Percentiles rank a stretch among this genome's conserved stretches.
Evolutionary conservation across 2,329 filamentous ascomycete species (phyloP).

Genomic region (Trichoderma atrobrunneum): DNA sequence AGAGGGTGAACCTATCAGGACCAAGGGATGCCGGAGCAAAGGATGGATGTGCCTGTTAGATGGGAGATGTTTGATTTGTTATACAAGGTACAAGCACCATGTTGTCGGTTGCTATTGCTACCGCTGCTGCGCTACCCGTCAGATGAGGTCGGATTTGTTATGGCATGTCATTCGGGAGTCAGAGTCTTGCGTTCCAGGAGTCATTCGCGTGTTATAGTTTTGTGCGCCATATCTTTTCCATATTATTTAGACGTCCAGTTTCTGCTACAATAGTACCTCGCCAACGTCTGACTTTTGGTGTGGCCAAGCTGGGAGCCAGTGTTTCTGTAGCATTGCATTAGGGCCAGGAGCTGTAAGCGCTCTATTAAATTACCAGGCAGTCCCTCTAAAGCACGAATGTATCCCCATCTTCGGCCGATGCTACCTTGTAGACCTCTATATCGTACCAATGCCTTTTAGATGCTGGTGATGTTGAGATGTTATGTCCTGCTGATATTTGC

Average conservation of each 20-base stretch:
- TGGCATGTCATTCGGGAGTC: conserved; percentile 25
- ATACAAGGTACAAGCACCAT: conserved; percentile 2
- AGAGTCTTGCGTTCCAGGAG: conserved; percentile 21
- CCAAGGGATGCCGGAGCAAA: conserved; percentile 73
- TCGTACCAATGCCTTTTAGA: background rate
- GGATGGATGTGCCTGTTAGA: conserved; percentile 85
- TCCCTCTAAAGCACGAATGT: background rate
- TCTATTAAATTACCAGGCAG: background rate
- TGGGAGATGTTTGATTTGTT: background rate
- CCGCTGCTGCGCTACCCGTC: conserved; percentile 15
- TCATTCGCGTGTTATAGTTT: conserved; percentile 20
- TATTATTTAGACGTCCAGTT: conserved; percentile 19
- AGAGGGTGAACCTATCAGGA: conserved; percentile 79
- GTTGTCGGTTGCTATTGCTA: background rate
- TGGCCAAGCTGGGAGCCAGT: background rate
- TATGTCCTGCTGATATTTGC: background rate
- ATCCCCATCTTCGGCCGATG: background rate
- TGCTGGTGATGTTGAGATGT: too few relatives aligned
- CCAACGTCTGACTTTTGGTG: background rate
- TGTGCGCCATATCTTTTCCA: conserved; percentile 18
- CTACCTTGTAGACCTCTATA: background rate
- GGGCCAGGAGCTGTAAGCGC: background rate
- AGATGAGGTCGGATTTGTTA: conserved; percentile 21
- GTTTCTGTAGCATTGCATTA: background rate
- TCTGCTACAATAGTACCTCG: conserved; percentile 13